These are phyloP conservation scores for Scytalidium lignicola DNA, from an alignment of 2,329 filamentous ascomycete genomes.

Conservation along the genomic window DNA sequence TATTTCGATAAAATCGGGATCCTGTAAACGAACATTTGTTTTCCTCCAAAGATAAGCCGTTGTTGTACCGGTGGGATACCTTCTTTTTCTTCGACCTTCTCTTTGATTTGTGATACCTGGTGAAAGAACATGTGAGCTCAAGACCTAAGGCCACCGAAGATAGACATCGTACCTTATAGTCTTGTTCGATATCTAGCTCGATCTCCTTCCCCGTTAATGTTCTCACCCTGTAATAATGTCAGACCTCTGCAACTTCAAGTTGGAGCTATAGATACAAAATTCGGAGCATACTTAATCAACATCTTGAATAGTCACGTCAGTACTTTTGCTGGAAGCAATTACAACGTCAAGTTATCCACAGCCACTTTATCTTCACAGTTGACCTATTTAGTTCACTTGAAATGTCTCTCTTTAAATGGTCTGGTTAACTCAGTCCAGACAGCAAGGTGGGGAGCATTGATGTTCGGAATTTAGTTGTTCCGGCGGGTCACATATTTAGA, in stretches of 20 bases:
- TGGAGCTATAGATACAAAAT: not conserved
- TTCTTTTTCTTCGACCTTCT: slow-evolving; percentile 98
- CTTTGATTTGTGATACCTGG: slow-evolving; percentile 93
- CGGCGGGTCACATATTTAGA: not conserved
- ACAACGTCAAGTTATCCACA: not conserved
- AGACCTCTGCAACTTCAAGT: not conserved
- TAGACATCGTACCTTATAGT: slow-evolving; percentile 68
- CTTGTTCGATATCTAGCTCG: slow-evolving; percentile 91
- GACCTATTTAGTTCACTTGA: not conserved
- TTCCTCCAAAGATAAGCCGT: slow-evolving; percentile 90
- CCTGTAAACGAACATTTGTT: slow-evolving; percentile 75
- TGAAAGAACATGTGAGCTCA: not conserved
- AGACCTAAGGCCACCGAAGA: not conserved
- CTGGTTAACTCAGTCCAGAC: not conserved
- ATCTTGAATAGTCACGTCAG: slow-evolving; percentile 29
- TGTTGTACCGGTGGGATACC: slow-evolving; percentile 97
- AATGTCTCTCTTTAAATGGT: not conserved
- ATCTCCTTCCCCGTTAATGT: slow-evolving; percentile 99
- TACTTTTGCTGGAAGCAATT: not conserved
- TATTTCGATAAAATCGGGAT: not conserved
- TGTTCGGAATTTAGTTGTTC: not conserved
- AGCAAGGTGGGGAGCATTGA: not conserved
- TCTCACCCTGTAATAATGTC: slow-evolving; percentile 65
- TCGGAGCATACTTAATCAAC: slow-evolving; percentile 43
- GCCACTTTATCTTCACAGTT: not conserved